Conservation (phyloP, 305 asterid genomes). For the Fraxinus xanthoxyloides region DNA sequence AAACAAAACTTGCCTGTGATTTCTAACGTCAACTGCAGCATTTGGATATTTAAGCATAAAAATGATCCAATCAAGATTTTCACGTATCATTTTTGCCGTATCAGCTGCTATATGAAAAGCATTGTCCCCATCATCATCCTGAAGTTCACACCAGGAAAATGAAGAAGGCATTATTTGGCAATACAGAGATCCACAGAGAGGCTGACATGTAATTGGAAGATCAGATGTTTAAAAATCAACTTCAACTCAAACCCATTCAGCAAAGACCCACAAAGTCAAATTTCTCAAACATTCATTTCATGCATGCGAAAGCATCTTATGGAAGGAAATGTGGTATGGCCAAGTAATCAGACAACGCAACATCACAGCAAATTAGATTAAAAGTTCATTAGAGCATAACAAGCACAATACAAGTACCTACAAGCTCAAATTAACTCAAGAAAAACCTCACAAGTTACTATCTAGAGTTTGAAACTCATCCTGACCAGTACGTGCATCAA, state of each 20-base stretch:
- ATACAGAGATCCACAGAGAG: constrained; percentile 13
- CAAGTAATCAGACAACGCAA: constrained; percentile 8
- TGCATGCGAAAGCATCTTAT: constrained; percentile 14
- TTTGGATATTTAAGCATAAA: constrained; percentile 77
- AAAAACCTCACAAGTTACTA: constrained; percentile 4
- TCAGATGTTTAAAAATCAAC: constrained; percentile 8
- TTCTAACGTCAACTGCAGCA: constrained; percentile 84
- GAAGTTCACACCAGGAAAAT: constrained; percentile 29
- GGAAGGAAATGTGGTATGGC: constrained; percentile 14
- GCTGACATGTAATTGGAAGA: constrained; percentile 11
- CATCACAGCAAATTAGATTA: constrained; percentile 9
- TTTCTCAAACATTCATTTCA: constrained; percentile 4
- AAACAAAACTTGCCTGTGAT: constrained; percentile 78
- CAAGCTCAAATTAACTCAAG: constrained; percentile 2
- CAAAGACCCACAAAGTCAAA: constrained; percentile 13
- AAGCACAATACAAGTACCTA: constrained; percentile 13
- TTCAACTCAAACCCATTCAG: not conserved
- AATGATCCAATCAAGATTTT: constrained; percentile 82
- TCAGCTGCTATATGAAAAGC: constrained; percentile 98
- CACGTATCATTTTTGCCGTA: constrained; percentile 91
- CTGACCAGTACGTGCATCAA: constrained; percentile 6
- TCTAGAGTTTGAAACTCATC: constrained; percentile 11
- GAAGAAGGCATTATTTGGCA: constrained; percentile 3
- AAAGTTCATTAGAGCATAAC: constrained; percentile 12
- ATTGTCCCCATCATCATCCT: constrained; percentile 97